Evolutionary conservation across 2,329 filamentous ascomycete species (phyloP), one percentile per base, ranked within the genome.

Genomic region (Ophiosphaerella narmari): DNA sequence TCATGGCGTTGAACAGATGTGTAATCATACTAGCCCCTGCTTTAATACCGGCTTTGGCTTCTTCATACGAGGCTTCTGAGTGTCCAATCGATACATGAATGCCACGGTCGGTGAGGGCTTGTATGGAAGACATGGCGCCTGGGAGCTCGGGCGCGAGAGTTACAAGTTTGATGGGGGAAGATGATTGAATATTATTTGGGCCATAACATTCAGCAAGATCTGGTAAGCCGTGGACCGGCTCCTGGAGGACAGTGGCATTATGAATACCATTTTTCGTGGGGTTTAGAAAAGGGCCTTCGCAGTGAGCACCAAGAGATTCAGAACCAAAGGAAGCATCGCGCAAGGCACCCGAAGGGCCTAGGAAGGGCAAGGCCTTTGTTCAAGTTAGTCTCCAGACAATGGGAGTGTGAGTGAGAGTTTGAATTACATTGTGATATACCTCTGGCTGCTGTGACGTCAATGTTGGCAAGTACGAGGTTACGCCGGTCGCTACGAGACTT

Each of bases 1-100:
- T 83, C 91, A 96, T 96, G 23, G 91, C 91, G 71, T 96, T 96
- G 83, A 96, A 96, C 1, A 96, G 80, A 67, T 96, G 91, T 0
- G 91, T 96, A 59, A 96, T 89, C 90, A 95, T 96, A 41, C 83
- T 89, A 2, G 89, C 90, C 43, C 91, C 91, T 6, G 85, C 81
- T n/a, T 77, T 78, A 3, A 94, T 82, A 16, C 89, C 89, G 4
- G 78, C 75, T 4, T 87, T 85, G 1, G 89, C 90, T 68, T 93
- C 82, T 72, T 95, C 90, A 68, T 93, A 96, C 0, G 88, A 90
- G 12, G 91, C 89, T 71, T 95, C 90, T 0, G 90, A 91, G 75
- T 96, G 91, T 7, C 91, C 91, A 56, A 95, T 88, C 2, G 89
- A 88, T 73, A 86, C 90, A 60, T 89, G 79, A 64, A 96, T 91